Evolutionary conservation across 23 red algal species (phyloP), one percentile per base, ranked within the genome.

Genomic region (Cyanidioschyzon merolae): DNA sequence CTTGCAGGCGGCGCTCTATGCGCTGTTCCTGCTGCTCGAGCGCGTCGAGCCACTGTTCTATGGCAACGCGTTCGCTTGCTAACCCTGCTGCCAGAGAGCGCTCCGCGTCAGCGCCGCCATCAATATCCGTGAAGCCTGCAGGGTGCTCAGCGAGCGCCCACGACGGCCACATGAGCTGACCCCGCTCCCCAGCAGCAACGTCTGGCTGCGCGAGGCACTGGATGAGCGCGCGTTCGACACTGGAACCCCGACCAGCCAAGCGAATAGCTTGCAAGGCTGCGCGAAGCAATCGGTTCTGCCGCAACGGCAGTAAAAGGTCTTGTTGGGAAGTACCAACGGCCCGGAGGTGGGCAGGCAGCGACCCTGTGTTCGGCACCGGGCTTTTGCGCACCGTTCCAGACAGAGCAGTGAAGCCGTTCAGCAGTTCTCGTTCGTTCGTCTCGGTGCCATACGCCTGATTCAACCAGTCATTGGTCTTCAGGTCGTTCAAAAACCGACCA

Each of bases 21-120:
- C 54, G 54, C 59, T 83, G 50, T 74, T 83, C 82, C 31, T 85
- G 79, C 58, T 94, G 75, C 35, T 29, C 57, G 38, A 88, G 50
- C 31, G 45, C 45, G 21, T 54, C 45, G 12, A 54, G 45, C 45
- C 45, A 54, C 45, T 7, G 12, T 54, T 54, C 45, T 21, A 54
- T 7, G 7, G 45, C 45, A 15, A 15, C 45, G 21, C 21, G 45
- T 21, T 54, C 45, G 7, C 12, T 54, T 54, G 7, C 45, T 54
- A 21, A 15, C 45, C 45, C 7, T 54, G 7, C 12, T 7, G 7
- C 45, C 45, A 54, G 45, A n/a, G n/a, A n/a, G n/a, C n/a, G n/a
- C n/a, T n/a, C n/a, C 12, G 7, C 45, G 45, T 15, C 7, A 7
- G 45, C 21, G 12, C 7, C 7, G 12, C 45, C 45, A 54, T 54